phyloP scores from a whole-genome alignment of 2,329 filamentous ascomycete species.

The Eutypa lata region DNA sequence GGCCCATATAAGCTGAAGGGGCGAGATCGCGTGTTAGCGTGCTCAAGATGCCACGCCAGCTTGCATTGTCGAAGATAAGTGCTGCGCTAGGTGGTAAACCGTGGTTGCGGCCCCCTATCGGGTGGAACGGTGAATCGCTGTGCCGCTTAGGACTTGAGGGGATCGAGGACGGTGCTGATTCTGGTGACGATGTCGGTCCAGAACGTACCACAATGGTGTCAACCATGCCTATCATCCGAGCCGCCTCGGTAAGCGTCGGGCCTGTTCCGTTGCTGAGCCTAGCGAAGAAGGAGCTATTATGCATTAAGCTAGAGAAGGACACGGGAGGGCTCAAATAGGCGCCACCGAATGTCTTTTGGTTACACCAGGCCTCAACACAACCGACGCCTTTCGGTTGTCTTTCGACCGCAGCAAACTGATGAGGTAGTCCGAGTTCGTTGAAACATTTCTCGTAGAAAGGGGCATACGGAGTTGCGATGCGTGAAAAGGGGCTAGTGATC shows the following conservation, averaged over 20 bases:
- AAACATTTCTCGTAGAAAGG: conserved; percentile 85
- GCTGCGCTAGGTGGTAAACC: conserved; percentile 46
- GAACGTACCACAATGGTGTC: conserved; percentile 73
- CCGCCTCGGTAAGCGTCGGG: conserved; percentile 68
- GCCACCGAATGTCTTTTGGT: conserved; percentile 74
- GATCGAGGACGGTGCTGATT: conserved; percentile 44
- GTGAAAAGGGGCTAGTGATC: conserved; percentile 68
- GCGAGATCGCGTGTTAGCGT: conserved; percentile 79
- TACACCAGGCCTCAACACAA: conserved; percentile 69
- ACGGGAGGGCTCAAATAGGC: conserved; percentile 77
- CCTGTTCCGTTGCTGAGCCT: conserved; percentile 48
- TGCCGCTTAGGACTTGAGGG: conserved; percentile 46
- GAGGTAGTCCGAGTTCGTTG: conserved; percentile 80
- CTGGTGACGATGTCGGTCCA: conserved; percentile 38
- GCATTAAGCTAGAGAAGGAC: conserved; percentile 57
- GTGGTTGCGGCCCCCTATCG: conserved; percentile 7
- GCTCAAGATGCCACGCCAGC: conserved; percentile 81
- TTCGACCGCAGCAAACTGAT: conserved; percentile 74
- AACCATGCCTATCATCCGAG: conserved; percentile 73
- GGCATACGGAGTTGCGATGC: conserved; percentile 64
- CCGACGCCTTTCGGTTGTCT: conserved; percentile 61
- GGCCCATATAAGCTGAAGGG: conserved; percentile 74
- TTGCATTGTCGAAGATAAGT: conserved; percentile 76
- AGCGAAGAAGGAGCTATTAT: conserved; percentile 49
- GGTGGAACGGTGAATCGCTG: conserved; percentile 18